These are phyloP conservation scores for Xerocomus spinulosus DNA, from an alignment of 768 basidiomycete species.

Conservation along the genomic window DNA sequence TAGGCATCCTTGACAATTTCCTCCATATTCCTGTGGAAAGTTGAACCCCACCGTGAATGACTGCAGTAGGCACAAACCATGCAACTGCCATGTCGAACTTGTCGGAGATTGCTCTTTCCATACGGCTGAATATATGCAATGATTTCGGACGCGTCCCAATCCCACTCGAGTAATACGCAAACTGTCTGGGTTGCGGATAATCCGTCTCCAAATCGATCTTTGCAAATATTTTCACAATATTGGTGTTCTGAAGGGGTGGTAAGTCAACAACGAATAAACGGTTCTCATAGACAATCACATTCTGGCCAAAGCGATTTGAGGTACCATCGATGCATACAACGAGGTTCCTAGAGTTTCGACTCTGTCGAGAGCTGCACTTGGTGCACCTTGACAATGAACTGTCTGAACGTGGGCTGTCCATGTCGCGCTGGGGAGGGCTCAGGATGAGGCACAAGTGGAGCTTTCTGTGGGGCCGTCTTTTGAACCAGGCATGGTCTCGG, in stretches of 20 bases:
- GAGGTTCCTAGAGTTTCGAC: neutral
- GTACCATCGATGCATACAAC: constrained; percentile 1
- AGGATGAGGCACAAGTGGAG: no score
- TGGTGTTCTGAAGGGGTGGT: constrained; percentile 38
- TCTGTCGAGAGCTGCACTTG: neutral
- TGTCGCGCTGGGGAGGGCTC: no score
- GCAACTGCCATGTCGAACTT: constrained; percentile 36
- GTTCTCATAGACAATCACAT: neutral
- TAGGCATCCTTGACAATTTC: constrained; percentile 7
- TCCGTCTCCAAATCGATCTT: constrained; percentile 19
- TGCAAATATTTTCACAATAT: constrained; percentile 34
- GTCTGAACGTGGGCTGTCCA: no score
- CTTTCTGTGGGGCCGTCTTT: no score
- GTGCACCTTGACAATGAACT: neutral
- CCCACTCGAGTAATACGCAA: constrained; percentile 36
- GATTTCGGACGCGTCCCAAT: constrained; percentile 30
- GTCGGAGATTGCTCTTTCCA: constrained; percentile 17
- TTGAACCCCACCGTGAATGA: neutral
- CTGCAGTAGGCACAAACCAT: constrained; percentile 23
- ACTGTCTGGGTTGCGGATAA: constrained; percentile 19
- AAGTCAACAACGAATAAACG: neutral
- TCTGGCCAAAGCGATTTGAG: neutral
- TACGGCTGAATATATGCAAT: constrained; percentile 18
- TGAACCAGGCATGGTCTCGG: no score
- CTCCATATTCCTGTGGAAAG: constrained; percentile 5